phyloP scores from a whole-genome alignment of 176 grass and related monocot species.

The Zea luxurians region DNA sequence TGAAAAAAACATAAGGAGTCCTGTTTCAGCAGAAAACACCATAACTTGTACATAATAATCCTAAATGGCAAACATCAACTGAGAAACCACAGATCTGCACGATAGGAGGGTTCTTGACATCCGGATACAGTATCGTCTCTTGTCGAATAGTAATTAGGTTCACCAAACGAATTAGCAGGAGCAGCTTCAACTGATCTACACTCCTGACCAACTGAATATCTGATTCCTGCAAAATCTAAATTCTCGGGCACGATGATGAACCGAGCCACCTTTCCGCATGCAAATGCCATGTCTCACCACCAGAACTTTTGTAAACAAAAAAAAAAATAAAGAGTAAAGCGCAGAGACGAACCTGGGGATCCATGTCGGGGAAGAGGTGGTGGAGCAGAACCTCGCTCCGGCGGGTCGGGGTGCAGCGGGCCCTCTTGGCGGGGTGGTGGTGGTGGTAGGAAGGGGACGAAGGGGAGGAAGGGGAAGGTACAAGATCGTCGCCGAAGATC shows the following conservation, averaged over 20 bases:
- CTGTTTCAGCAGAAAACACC: neutral
- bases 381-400: conserved; percentile 48
- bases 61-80: neutral
- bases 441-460: conserved; percentile 30
- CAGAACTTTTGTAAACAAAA: conserved; percentile 1
- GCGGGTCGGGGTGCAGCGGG: conserved; percentile 62
- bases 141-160: neutral
- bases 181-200: neutral
- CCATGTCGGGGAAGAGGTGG: conserved; percentile 76
- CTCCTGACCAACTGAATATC: neutral
- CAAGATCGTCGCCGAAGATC: conserved; percentile 84
- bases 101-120: neutral
- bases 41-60: neutral
- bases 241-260: neutral
- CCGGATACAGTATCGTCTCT: conserved; percentile 1
- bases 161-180: neutral
- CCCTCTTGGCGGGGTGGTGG: conserved; percentile 57
- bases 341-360: conserved; percentile 53
- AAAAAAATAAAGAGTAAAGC: neutral
- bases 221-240: neutral
- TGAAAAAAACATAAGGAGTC: too few species aligned
- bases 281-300: neutral
- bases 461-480: conserved; percentile 46
- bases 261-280: neutral
- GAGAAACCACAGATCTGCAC: neutral